These are phyloP conservation scores for Chlamydomonas incerta DNA, from an alignment of 139 green algal genomes.

Conservation along the genomic window DNA sequence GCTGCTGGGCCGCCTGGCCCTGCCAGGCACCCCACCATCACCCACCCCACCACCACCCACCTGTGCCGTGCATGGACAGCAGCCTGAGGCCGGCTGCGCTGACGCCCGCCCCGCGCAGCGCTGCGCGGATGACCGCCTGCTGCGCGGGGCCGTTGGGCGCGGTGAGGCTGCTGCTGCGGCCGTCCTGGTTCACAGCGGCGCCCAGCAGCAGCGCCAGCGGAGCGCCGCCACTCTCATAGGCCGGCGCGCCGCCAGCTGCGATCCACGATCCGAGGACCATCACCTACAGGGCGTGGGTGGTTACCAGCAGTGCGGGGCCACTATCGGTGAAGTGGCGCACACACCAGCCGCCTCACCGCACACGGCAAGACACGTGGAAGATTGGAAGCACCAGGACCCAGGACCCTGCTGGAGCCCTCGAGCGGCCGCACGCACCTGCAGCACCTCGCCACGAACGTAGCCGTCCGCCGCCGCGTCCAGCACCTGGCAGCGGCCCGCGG, in stretches of 20 bases:
- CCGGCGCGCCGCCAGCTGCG: no score
- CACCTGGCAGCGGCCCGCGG: conserved; percentile 78
- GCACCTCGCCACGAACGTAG: conserved; percentile 83
- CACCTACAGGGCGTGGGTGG: no score
- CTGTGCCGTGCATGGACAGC: conserved; percentile 69
- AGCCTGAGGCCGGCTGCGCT: conserved; percentile 9
- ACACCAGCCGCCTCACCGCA: no score
- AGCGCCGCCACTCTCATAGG: no score
- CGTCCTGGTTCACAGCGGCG: conserved; percentile 81
- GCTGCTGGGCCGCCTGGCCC: no score
- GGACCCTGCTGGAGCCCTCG: no score
- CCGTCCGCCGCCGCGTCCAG: conserved; percentile 82
- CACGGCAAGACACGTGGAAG: no score
- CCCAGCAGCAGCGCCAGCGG: conserved; percentile 47
- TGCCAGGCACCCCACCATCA: no score
- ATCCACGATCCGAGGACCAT: not conserved
- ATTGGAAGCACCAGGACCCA: no score
- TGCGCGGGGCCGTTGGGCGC: conserved; percentile 92
- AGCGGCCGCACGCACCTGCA: conserved; percentile 34
- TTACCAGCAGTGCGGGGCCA: no score
- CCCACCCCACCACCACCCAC: no score
- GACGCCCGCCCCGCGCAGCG: conserved; percentile 48
- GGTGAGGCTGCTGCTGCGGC: conserved; percentile 84
- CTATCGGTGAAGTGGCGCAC: no score
- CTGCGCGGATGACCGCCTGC: conserved; percentile 76